phyloP scores from a whole-genome alignment of 495 filamentous ascomycete genomes.

The Penicillium samsonianum region DNA sequence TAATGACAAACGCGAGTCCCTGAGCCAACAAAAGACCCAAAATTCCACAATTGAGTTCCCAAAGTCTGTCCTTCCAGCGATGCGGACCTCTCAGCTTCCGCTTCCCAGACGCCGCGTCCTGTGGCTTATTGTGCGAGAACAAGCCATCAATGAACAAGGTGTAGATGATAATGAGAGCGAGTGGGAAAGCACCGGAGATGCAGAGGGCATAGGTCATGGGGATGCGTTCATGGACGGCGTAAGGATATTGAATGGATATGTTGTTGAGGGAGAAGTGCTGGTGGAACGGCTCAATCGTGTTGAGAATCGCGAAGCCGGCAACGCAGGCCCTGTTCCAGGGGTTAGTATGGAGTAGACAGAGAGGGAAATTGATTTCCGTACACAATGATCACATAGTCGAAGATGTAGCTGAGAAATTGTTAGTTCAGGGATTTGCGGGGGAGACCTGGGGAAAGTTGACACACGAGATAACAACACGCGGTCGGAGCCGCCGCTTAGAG shows the following conservation, averaged over 20 bases:
- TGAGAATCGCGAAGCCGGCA: slow-evolving; percentile 54
- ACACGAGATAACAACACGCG: slow-evolving; percentile 56
- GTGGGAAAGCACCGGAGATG: slow-evolving; percentile 58
- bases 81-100: slow-evolving; percentile 65
- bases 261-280: slow-evolving; percentile 63
- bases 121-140: slow-evolving; percentile 61
- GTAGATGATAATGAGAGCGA: slow-evolving; percentile 67
- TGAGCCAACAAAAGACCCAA: slow-evolving; percentile 71
- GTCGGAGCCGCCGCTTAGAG: slow-evolving; percentile 52
- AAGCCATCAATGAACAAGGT: slow-evolving; percentile 72
- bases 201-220: slow-evolving; percentile 57
- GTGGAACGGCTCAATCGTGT: slow-evolving; percentile 57
- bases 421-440: slow-evolving; percentile 11
- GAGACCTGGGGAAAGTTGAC: slow-evolving; percentile 22
- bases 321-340: slow-evolving; percentile 43
- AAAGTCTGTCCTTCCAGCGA: slow-evolving; percentile 64
- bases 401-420: slow-evolving; percentile 54
- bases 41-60: slow-evolving; percentile 82
- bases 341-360: slow-evolving; percentile 34
- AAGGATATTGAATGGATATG: slow-evolving; percentile 69
- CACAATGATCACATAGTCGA: slow-evolving; percentile 70
- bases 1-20: slow-evolving; percentile 71
- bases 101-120: slow-evolving; percentile 37
- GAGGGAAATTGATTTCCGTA: slow-evolving; percentile 18
- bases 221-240: slow-evolving; percentile 71